phyloP scores from a whole-genome alignment of 345 rosid genomes.

The Acer saccharum region DNA sequence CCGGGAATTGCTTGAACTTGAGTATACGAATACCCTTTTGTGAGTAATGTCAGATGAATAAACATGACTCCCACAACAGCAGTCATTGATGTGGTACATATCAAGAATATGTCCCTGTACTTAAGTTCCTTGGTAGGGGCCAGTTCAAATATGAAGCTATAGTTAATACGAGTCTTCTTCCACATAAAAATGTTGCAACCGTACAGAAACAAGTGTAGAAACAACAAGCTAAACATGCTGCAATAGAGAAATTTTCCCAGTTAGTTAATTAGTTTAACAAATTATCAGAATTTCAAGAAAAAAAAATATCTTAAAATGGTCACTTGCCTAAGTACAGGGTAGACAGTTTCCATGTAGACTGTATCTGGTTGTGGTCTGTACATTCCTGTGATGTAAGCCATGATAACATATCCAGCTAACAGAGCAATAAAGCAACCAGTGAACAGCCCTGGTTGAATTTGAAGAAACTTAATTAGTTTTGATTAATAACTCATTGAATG shows the following conservation, averaged over 20 bases:
- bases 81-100: constrained; percentile 75
- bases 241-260: constrained; percentile 29
- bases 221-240: constrained; percentile 94
- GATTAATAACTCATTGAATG: constrained; percentile 2
- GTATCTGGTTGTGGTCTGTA: constrained; percentile 64
- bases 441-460: constrained; percentile 71
- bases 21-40: constrained; percentile 69
- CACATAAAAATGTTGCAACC: constrained; percentile 97
- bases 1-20: constrained; percentile 95
- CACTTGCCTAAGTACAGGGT: constrained; percentile 88
- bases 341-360: constrained; percentile 93
- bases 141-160: constrained; percentile 90
- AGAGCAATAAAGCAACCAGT: constrained; percentile 90
- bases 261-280: not conserved
- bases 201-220: constrained; percentile 83
- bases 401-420: constrained; percentile 77
- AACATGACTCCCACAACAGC: constrained; percentile 80
- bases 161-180: constrained; percentile 89
- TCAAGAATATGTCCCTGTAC: constrained; percentile 89
- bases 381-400: constrained; percentile 91
- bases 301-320: not conserved
- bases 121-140: constrained; percentile 82
- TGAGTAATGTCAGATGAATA: constrained; percentile 68
- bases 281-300: not conserved
- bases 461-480: constrained; percentile 17